Base-by-base conservation (phyloP, 768 basidiomycete species). In the Podaxis mareebaensis region DNA sequence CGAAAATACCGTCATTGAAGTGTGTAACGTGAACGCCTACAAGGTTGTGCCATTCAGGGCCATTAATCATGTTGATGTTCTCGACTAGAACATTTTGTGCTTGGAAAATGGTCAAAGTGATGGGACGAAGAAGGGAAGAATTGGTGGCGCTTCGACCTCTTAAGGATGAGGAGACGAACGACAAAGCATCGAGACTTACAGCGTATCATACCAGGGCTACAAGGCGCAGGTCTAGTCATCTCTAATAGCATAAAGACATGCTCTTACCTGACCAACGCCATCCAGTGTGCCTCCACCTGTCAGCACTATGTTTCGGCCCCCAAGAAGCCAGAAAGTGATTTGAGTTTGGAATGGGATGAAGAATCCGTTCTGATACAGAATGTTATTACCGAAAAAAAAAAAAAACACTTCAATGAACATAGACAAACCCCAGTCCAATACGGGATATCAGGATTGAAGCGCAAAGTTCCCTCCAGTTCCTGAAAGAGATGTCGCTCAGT, bases 261-360 rank as follows among this genome's bases (percentile, higher is more conserved):
- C 10, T 57, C 79, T 58, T 64, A 83, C 83, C 74, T 89, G 87
- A 11, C 88, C 88, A 36, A 81, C 79, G 17, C 87, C 88, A 68
- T 88, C 86, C 17, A 90, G 76, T 2, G 85, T 86, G 11, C 88
- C 88, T 39, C 87, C 86, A 6, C 88, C 87, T 60, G 82, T 80
- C 22, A 85, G 67, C 7, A 73, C 36, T 44, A 84, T 75, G 62
- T 83, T 81, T 33, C 76, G 71, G 4, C 84, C 84, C 30, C 84
- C 83, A 2, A 85, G 70, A 3, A 84, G 72, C 85, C 84, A 88
- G 67, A 84, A 84, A 4, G 83, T 80, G 26, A 81, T 70, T 66
- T 84, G 82, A 0, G 77, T 81, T 68, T 85, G 84, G 73, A 84
- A 86, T 15, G 79, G 73, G 60, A 85, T 81, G 58, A 76, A 77